phyloP scores from a whole-genome alignment of 345 rosid genomes.

The Pugionium cornutum region DNA sequence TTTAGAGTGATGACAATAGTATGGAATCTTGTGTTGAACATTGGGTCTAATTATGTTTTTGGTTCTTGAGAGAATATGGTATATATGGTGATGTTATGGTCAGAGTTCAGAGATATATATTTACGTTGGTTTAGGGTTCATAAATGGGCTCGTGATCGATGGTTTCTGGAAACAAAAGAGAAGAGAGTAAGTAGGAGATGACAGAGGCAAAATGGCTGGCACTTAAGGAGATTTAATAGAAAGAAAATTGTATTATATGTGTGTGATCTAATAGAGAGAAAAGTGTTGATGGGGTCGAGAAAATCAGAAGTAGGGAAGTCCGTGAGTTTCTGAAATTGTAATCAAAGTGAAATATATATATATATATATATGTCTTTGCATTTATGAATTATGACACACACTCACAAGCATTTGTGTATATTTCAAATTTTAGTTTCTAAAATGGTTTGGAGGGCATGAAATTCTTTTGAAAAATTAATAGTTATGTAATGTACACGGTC shows the following conservation, averaged over 20 bases:
- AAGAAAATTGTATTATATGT: not conserved
- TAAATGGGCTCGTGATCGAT: constrained; percentile 77
- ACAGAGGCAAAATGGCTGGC: constrained; percentile 44
- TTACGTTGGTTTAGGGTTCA: constrained; percentile 22
- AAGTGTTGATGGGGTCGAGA: constrained; percentile 23
- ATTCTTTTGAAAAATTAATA: too few species aligned
- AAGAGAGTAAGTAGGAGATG: constrained; percentile 33
- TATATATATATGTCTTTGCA: constrained; percentile 27
- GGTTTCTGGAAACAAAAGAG: constrained; percentile 33
- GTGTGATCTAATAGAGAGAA: constrained; percentile 4
- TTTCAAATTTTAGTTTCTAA: too few species aligned
- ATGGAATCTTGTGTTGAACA: constrained; percentile 25
- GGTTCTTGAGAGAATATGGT: constrained; percentile 18
- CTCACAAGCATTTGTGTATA: too few species aligned
- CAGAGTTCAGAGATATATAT: constrained; percentile 12
- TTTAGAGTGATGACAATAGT: constrained; percentile 28
- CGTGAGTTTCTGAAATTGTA: constrained; percentile 60
- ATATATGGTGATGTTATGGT: constrained; percentile 3
- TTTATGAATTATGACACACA: constrained; percentile 36
- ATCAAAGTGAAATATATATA: constrained; percentile 13
- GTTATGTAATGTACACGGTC: too few species aligned
- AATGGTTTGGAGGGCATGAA: too few species aligned
- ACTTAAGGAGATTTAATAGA: constrained; percentile 6
- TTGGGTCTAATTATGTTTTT: constrained; percentile 6
- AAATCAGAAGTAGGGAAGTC: constrained; percentile 46